phyloP scores from a whole-genome alignment of 306 rosid species.

The Prunus dulcis region DNA sequence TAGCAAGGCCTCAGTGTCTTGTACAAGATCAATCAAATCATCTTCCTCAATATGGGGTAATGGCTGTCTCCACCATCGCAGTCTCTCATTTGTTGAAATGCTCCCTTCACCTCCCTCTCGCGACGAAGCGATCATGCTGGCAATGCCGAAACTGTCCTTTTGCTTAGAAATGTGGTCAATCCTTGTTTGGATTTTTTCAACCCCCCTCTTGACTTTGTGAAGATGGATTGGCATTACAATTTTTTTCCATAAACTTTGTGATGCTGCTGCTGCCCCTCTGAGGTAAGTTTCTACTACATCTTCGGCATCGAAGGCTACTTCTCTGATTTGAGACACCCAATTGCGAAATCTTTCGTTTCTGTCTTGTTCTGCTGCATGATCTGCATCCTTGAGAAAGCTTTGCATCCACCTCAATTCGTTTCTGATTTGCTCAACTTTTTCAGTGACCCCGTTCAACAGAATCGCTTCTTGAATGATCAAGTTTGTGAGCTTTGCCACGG shows the following conservation, averaged over 20 bases:
- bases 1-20: not conserved
- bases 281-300: constrained; percentile 36
- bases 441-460: not conserved
- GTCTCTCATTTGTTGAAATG: not conserved
- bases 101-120: not conserved
- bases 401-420: constrained; percentile 36
- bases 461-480: not conserved
- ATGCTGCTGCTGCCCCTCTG: constrained; percentile 8
- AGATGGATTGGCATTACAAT: constrained; percentile 26
- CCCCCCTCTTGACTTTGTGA: not conserved
- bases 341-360: constrained; percentile 30
- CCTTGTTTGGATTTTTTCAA: not conserved
- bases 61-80: not conserved
- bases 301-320: constrained; percentile 37
- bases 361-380: constrained; percentile 29
- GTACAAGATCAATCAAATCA: not conserved
- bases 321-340: constrained; percentile 43
- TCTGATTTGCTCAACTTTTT: constrained; percentile 25
- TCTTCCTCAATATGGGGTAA: not conserved
- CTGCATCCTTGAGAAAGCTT: constrained; percentile 40
- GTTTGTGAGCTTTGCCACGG: not conserved
- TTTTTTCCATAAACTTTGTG: constrained; percentile 16
- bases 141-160: not conserved
- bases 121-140: too few species aligned
- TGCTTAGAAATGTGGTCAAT: not conserved